Conservation (phyloP, 2,329 filamentous ascomycete species). For the Cladosporium sp. region DNA sequence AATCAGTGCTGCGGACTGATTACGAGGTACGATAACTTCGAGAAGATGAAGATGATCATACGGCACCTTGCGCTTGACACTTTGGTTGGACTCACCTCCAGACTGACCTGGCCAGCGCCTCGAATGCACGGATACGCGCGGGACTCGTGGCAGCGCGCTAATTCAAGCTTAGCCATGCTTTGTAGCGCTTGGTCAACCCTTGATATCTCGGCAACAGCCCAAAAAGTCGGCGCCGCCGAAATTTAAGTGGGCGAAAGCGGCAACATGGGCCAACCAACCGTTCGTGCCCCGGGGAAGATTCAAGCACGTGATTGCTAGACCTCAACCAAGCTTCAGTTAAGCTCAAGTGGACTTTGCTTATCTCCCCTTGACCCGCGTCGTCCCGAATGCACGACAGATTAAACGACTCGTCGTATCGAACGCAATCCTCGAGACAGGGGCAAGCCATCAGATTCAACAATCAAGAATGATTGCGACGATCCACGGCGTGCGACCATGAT, state of each 20-base stretch:
- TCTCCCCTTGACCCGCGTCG: not conserved
- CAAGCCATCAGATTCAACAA: not conserved
- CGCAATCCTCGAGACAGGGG: not conserved
- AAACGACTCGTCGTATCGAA: not conserved
- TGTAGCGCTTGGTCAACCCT: not conserved
- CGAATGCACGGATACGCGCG: not conserved
- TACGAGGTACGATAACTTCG: not conserved
- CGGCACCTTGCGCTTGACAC: not conserved
- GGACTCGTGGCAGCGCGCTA: not conserved
- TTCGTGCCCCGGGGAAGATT: not conserved
- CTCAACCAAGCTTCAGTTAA: not conserved
- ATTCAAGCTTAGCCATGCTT: not conserved
- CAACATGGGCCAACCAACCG: not conserved
- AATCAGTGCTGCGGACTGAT: not conserved
- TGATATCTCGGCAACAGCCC: not conserved
- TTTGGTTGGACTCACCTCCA: not conserved
- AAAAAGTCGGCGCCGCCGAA: not conserved
- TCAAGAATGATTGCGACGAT: not conserved
- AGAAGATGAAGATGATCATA: not conserved
- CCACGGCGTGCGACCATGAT: not conserved
- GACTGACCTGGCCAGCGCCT: not conserved
- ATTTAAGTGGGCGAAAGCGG: not conserved
- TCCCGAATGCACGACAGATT: not conserved
- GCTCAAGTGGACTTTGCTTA: not conserved
- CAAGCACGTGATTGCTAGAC: not conserved